Evolutionary conservation across 352 stramenopile genomes (phyloP).

Genomic region (Phytophthora syringae): DNA sequence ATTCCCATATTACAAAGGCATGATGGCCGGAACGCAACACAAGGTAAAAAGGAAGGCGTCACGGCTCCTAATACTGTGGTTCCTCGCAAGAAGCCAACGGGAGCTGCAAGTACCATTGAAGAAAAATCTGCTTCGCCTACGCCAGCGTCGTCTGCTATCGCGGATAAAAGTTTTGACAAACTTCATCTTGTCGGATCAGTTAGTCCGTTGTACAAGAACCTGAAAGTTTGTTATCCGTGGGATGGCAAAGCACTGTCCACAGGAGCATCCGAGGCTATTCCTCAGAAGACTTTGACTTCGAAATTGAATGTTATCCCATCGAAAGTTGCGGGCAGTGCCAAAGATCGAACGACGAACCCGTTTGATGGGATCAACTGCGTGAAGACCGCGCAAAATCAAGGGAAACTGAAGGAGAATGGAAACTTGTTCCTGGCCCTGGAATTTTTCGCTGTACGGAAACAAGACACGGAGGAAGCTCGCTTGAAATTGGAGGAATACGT

Average conservation of each 20-base stretch:
- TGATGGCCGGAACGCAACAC: too few relatives aligned
- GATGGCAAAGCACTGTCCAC: constrained; percentile 48
- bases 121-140: background rate
- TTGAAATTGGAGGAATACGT: constrained; percentile 53
- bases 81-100: constrained; percentile 22
- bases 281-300: constrained; percentile 42
- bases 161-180: constrained; percentile 22
- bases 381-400: constrained; percentile 32
- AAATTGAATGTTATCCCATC: constrained; percentile 48
- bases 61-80: too few relatives aligned
- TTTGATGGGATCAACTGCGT: constrained; percentile 69
- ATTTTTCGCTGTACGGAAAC: constrained; percentile 54
- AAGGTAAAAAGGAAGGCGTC: too few relatives aligned
- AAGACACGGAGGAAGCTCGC: constrained; percentile 31
- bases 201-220: constrained; percentile 36
- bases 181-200: constrained; percentile 33
- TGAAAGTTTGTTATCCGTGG: constrained; percentile 56
- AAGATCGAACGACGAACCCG: constrained; percentile 29
- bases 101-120: background rate
- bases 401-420: constrained; percentile 43
- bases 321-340: background rate
- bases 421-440: constrained; percentile 69
- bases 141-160: constrained; percentile 10
- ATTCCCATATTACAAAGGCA: too few relatives aligned
- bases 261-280: constrained; percentile 34